phyloP scores from a whole-genome alignment of 1,139 yeast species.

The Kodamaea derodonti region DNA sequence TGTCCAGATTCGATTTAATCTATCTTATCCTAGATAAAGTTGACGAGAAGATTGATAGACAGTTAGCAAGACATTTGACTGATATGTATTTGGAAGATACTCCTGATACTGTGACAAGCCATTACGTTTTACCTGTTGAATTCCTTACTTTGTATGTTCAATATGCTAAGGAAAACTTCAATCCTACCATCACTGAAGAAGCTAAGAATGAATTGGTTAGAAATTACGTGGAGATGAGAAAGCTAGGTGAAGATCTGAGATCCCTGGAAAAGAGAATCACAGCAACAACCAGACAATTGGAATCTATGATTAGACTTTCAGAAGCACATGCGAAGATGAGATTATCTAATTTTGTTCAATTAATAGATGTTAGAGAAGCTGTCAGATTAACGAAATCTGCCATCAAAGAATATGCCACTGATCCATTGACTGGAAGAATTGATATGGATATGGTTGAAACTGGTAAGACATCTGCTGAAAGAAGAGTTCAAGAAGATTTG shows the following conservation, averaged over 20 bases:
- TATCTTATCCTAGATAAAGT: conserved; percentile 89
- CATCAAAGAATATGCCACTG: conserved; percentile 96
- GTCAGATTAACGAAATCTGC: conserved; percentile 91
- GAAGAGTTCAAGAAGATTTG: conserved; percentile 74
- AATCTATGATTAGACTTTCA: conserved; percentile 80
- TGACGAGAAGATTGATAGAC: conserved; percentile 79
- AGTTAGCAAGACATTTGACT: conserved; percentile 86
- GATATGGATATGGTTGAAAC: conserved; percentile 98
- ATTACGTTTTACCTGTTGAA: conserved; percentile 78
- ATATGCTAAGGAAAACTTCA: conserved; percentile 78
- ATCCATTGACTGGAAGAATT: conserved; percentile 92
- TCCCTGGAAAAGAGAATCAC: conserved; percentile 88
- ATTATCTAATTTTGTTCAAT: conserved; percentile 63
- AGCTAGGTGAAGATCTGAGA: conserved; percentile 87
- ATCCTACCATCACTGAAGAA: conserved; percentile 72
- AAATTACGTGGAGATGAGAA: conserved; percentile 90
- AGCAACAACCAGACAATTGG: conserved; percentile 96
- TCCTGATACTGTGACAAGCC: conserved; percentile 66
- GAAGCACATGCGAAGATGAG: conserved; percentile 99
- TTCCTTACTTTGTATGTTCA: conserved; percentile 84
- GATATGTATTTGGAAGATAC: conserved; percentile 87
- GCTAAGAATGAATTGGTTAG: conserved; percentile 87
- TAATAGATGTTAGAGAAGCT: conserved; percentile 88
- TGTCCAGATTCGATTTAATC: conserved; percentile 92
- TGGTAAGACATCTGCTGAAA: conserved; percentile 87